A percentile compares a stretch with the other conserved stretches of the same genome.
These are phyloP conservation scores for Tetrapisispora nanseiensis DNA, from an alignment of 805 yeast species.

Conservation along the genomic window DNA sequence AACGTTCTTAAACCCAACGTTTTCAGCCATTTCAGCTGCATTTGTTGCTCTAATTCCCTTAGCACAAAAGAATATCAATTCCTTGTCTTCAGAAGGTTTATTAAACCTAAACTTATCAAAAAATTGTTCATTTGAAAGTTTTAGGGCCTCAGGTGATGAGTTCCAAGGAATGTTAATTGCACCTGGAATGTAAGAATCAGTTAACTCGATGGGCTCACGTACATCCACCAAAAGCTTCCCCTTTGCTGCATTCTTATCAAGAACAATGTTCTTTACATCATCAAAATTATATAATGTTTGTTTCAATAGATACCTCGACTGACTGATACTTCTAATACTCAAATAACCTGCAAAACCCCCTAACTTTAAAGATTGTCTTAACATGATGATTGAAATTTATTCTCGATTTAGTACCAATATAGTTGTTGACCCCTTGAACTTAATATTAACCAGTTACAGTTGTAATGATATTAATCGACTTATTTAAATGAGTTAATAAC, in stretches of 20 bases:
- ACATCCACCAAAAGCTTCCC: constrained; percentile 45
- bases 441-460: no score
- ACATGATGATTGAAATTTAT: no score
- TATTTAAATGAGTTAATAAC: no score
- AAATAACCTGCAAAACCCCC: not conserved
- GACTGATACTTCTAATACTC: not conserved
- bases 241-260: not conserved
- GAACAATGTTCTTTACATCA: not conserved
- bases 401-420: no score
- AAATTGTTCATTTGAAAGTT: constrained; percentile 58
- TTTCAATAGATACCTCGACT: not conserved
- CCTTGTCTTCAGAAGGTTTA: constrained; percentile 56
- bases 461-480: no score
- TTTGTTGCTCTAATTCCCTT: constrained; percentile 79
- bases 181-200: constrained; percentile 62
- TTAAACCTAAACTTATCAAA: constrained; percentile 59
- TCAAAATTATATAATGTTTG: not conserved
- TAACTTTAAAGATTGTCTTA: not conserved
- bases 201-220: constrained; percentile 72
- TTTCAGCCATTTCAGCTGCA: constrained; percentile 71
- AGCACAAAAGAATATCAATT: constrained; percentile 72
- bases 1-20: constrained; percentile 66
- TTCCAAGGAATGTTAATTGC: constrained; percentile 78
- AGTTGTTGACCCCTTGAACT: no score
- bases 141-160: constrained; percentile 77